Evolutionary conservation across 139 green algal genomes (phyloP).

Genomic region (Mesotaenium endlicherianum): DNA sequence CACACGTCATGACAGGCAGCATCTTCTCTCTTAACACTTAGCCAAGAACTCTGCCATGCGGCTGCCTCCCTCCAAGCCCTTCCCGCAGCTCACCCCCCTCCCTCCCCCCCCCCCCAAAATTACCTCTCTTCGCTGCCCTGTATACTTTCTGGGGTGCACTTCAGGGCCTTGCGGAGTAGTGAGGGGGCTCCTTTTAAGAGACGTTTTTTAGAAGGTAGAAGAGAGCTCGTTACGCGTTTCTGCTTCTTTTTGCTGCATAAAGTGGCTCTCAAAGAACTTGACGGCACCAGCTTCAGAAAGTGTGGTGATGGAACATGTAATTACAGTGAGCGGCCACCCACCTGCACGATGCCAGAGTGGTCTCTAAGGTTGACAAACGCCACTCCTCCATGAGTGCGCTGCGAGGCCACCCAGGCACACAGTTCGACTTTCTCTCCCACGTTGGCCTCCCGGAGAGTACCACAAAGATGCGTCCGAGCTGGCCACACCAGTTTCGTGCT

Average conservation of each 20-base stretch:
- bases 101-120: neutral
- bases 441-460: slow-evolving; percentile 59
- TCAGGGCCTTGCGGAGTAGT: too few species aligned
- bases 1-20: neutral
- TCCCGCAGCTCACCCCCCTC: neutral
- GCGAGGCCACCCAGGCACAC: slow-evolving; percentile 94
- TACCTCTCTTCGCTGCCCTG: neutral
- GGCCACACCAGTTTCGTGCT: slow-evolving; percentile 5
- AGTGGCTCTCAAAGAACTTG: too few species aligned
- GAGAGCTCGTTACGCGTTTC: too few species aligned
- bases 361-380: slow-evolving; percentile 93
- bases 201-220: too few species aligned
- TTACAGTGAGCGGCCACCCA: too few species aligned
- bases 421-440: slow-evolving; percentile 67
- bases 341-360: slow-evolving; percentile 89
- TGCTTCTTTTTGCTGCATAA: too few species aligned
- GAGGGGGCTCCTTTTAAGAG: too few species aligned
- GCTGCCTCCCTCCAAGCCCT: neutral
- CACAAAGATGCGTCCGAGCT: slow-evolving; percentile 48
- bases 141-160: too few species aligned
- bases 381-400: slow-evolving; percentile 87
- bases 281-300: too few species aligned
- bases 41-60: neutral
- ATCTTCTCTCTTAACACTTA: neutral
- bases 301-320: too few species aligned